Percentiles rank a stretch among this genome's conserved stretches.
phyloP scores from a whole-genome alignment of 164 flowering plant species.

The Nymphaea colorata region DNA sequence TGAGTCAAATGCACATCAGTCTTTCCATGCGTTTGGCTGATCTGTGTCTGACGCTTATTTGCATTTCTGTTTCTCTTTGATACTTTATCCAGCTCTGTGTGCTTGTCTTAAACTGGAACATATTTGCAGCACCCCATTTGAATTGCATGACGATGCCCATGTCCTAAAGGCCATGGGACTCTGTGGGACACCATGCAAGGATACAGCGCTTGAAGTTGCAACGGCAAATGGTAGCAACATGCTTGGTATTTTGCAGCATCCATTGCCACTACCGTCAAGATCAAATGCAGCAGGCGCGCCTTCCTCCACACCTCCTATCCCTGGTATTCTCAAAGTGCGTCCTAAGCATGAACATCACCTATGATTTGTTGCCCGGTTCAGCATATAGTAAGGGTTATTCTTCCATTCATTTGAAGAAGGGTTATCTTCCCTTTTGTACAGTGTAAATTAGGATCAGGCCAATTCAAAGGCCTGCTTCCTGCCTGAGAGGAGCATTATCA shows the following conservation, averaged over 20 bases:
- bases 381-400: not conserved
- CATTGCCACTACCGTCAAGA: not conserved
- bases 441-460: not conserved
- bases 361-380: not conserved
- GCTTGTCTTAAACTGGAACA: not conserved
- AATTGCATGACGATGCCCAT: conserved; percentile 20
- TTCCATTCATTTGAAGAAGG: not conserved
- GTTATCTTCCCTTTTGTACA: not conserved
- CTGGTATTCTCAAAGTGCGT: conserved; percentile 1
- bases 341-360: not conserved
- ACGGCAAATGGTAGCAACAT: not conserved
- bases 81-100: not conserved
- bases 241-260: not conserved
- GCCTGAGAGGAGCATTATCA: too few species aligned
- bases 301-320: not conserved
- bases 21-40: not conserved
- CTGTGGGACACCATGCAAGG: not conserved
- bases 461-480: not conserved
- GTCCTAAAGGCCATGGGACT: conserved; percentile 17
- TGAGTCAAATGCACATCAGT: too few species aligned
- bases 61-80: not conserved
- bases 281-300: not conserved
- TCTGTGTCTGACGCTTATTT: not conserved
- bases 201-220: not conserved
- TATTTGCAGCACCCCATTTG: conserved; percentile 20